phyloP scores from a whole-genome alignment of 352 stramenopile genomes.

The Phytophthora sansomeana region DNA sequence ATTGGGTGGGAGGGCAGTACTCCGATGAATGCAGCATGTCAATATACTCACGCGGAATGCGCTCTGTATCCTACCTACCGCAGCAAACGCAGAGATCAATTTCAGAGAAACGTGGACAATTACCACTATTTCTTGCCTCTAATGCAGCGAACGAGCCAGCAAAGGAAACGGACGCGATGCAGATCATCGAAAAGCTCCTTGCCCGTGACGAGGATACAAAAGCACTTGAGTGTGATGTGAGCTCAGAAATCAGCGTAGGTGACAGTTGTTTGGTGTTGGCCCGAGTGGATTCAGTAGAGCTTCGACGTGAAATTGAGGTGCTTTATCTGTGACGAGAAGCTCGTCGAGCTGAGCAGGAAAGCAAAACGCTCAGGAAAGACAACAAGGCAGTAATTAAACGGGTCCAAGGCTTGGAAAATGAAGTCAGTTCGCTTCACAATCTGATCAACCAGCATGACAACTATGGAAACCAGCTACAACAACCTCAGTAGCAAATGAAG shows the following conservation, averaged over 20 bases:
- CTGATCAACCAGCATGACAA: constrained; percentile 1
- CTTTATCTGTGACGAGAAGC: constrained; percentile 59
- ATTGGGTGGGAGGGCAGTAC: constrained; percentile 63
- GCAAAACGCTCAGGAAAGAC: constrained; percentile 19
- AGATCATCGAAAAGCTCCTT: constrained; percentile 64
- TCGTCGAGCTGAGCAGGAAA: constrained; percentile 10
- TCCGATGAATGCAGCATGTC: constrained; percentile 66
- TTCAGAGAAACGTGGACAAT: constrained; percentile 39
- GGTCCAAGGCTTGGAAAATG: constrained; percentile 12
- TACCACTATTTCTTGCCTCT: constrained; percentile 56
- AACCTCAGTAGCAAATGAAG: constrained; percentile 68
- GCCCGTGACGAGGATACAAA: constrained; percentile 41
- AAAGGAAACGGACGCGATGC: constrained; percentile 34
- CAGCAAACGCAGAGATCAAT: constrained; percentile 59
- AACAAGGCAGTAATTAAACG: constrained; percentile 1
- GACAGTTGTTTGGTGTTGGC: constrained; percentile 47
- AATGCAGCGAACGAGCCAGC: constrained; percentile 52
- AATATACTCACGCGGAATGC: constrained; percentile 46
- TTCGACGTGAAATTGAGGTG: constrained; percentile 67
- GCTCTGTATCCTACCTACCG: constrained; percentile 70
- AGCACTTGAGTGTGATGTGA: constrained; percentile 4
- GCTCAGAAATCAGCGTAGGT: background rate
- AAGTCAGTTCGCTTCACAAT: constrained; percentile 14
- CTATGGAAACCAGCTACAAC: constrained; percentile 48
- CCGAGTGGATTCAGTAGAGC: constrained; percentile 46